A percentile compares a stretch with the other conserved stretches of the same genome.
Conservation (phyloP, 2,329 filamentous ascomycete species). For the Cladosporium oxysporum region DNA sequence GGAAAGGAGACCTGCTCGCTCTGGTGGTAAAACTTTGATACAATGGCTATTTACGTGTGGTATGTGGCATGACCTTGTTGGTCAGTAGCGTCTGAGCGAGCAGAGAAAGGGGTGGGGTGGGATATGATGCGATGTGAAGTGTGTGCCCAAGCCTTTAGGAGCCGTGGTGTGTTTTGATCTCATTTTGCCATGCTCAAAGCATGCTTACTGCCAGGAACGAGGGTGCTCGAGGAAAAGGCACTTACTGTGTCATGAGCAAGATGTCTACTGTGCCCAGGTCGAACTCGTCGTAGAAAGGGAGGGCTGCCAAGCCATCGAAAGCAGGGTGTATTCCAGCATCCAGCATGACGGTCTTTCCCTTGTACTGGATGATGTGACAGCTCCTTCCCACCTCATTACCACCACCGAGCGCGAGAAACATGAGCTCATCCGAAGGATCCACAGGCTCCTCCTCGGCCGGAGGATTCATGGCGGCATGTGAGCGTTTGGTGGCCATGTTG, state of each 20-base stretch:
- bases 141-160: not conserved
- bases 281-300: slow-evolving; percentile 98
- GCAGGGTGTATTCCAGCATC: slow-evolving; percentile 97
- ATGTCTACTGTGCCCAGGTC: slow-evolving; percentile 96
- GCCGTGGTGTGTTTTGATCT: not conserved
- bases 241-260: slow-evolving; percentile 98
- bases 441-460: slow-evolving; percentile 73
- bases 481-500: slow-evolving; percentile 84
- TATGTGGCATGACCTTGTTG: not conserved
- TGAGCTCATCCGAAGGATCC: slow-evolving; percentile 89
- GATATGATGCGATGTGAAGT: not conserved
- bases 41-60: slow-evolving; percentile 35
- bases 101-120: not conserved
- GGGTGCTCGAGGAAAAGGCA: slow-evolving; percentile 33
- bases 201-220: slow-evolving; percentile 10
- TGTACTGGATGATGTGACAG: slow-evolving; percentile 98
- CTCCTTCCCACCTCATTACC: slow-evolving; percentile 97
- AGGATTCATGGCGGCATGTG: slow-evolving; percentile 66
- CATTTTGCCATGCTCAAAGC: slow-evolving; percentile 1
- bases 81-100: slow-evolving; percentile 16
- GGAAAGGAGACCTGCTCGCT: slow-evolving; percentile 12
- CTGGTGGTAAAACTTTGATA: slow-evolving; percentile 32
- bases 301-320: slow-evolving; percentile 87
- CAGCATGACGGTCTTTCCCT: slow-evolving; percentile 99
- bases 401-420: slow-evolving; percentile 90